Evolutionary conservation across 495 filamentous ascomycete species (phyloP), one percentile per base, ranked within the genome.

Genomic region (Daldinia concentrica): DNA sequence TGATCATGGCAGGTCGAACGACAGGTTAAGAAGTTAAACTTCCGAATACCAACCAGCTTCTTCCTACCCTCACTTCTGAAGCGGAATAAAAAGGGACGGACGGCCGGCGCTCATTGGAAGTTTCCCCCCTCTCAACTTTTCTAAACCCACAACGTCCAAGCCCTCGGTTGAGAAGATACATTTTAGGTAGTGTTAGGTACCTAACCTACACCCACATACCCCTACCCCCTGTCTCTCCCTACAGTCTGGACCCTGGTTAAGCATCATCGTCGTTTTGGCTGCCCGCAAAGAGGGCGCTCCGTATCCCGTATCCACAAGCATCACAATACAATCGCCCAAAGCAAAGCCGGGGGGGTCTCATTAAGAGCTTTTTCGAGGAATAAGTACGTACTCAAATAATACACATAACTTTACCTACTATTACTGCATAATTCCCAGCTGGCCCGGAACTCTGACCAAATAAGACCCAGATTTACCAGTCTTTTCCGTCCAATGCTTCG

Each of bases 251-350:
- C 70, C 70, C 70, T 68, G 65, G 70, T 73, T 61, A 56, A 58
- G 70, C 70, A 73, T 73, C 70, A 73, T 73, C 70, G 70, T 73
- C 70, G 70, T 73, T 73, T 73, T 73, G 70, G 36, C 64, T 64
- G 56, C 55, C 59, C 69, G 64, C 69, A 64, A 72, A 68, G 69
- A 72, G 29, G 64, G 64, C 60, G 62, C 61, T 73, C 65, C 64
- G 64, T 68, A 69, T 56, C 70, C 65, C 64, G 64, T 68, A 73
- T 50, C 70, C 65, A 69, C 70, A 63, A 65, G 22, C 60, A 65
- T 64, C 56, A 65, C 64, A 64, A 64, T 54, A 65, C 64, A 64
- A 64, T 54, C 59, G 55, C 17, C 41, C 66, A 57, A 62, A 54
- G 52, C 26, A 14, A 45, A 45, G 17, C 22, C 39, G 52, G 50